Evolutionary conservation across 2,329 filamentous ascomycete genomes (phyloP).

Genomic region (Apiospora phragmitis): DNA sequence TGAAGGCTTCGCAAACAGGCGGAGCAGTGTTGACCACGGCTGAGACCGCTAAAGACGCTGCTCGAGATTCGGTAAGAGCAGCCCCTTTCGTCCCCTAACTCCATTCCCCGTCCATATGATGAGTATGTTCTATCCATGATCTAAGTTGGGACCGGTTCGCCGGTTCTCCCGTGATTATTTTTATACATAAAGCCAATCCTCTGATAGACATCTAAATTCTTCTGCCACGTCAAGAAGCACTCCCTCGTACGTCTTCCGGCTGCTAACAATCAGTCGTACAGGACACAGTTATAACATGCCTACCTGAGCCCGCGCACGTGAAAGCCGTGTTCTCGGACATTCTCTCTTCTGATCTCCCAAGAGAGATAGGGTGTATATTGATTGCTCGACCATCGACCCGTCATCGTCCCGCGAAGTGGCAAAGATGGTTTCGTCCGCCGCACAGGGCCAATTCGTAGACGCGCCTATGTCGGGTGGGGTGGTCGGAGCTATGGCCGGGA

Average conservation of each 20-base stretch:
- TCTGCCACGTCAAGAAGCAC: not conserved
- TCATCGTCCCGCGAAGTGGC: constrained; percentile 79
- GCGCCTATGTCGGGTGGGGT: constrained; percentile 97
- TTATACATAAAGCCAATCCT: constrained; percentile 71
- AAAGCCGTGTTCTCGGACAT: constrained; percentile 79
- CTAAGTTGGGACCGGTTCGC: constrained; percentile 68
- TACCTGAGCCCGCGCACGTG: constrained; percentile 88
- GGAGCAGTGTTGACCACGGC: constrained; percentile 50
- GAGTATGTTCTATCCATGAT: constrained; percentile 58
- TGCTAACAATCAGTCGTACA: constrained; percentile 36
- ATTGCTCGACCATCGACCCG: constrained; percentile 95
- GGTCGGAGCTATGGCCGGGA: constrained; percentile 83
- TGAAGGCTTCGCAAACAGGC: constrained; percentile 39
- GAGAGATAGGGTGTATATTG: constrained; percentile 79
- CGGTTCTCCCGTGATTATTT: constrained; percentile 62
- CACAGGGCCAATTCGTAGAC: constrained; percentile 80
- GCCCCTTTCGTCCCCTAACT: not conserved
- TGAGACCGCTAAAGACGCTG: constrained; percentile 47
- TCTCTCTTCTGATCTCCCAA: constrained; percentile 55
- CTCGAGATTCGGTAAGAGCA: constrained; percentile 50
- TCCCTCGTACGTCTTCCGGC: constrained; percentile 15
- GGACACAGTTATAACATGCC: constrained; percentile 84
- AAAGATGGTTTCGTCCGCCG: constrained; percentile 61
- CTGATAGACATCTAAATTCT: constrained; percentile 46
- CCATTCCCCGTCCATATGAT: constrained; percentile 32